Base-by-base conservation (phyloP, 495 filamentous ascomycete genomes). In the Penicillium pancosmium region DNA sequence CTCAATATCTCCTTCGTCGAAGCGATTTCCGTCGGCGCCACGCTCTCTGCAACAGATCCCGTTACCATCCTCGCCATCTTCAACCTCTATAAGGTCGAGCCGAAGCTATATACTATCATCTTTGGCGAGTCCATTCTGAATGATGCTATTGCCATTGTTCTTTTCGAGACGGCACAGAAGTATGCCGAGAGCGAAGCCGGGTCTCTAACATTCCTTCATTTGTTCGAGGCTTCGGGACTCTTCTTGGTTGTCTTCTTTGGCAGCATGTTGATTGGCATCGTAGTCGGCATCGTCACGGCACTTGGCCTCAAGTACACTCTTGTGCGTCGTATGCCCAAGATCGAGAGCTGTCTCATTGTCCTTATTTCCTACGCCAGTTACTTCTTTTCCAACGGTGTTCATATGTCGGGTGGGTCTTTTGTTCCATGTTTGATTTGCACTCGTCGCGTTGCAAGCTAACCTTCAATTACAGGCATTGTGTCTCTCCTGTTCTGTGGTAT, bases 101-200 rank as follows among this genome's bases (percentile, higher is more conserved):
- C 94, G 10, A 97, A 97, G 74, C 83, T 98, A 5, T 98, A 98
- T 71, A 98, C 94, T 7, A 83, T 98, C 63, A 98, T 98, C 57
- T 98, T 98, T 71, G 94, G 94, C 65, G 94, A 98, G 73, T 96
- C 93, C 34, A 98, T 98, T 52, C 77, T 98, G 50, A 98, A 98
- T 70, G 94, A 98, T 80, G 94, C 94, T 16, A 91, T 98, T 63
- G 94, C 94, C 43, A 98, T 98, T 69, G 94, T 98, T 59, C 84
- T 98, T 64, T 98, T 98, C 74, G 95, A 98, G 76, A 97, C 94
- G 0, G 95, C 94, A 13, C 92, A 96, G 71, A 87, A 88, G 66
- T 95, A 96, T 68, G 77, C 79, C 7, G 84, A 88, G n/a, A 86
- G 78, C 33, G 78, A 78, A 16, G 78, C 80, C 16, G 83, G 81